Base-by-base conservation (phyloP, 140 eudicot species). In the Anethum foeniculum region DNA sequence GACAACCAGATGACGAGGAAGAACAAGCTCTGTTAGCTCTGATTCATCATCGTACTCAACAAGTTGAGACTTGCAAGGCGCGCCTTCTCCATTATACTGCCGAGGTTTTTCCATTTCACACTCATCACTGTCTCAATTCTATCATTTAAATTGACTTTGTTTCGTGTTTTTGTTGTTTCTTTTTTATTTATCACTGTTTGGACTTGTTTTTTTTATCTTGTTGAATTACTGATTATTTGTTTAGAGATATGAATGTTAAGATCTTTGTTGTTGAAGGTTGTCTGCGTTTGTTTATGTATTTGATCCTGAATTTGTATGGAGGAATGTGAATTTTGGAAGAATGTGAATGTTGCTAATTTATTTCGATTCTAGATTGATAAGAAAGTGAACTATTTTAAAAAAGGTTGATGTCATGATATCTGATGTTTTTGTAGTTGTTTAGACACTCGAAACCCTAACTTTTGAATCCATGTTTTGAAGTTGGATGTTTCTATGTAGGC, bases 1-100 rank as follows among this genome's bases (percentile, higher is more conserved):
- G 30, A 65, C 30, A 71, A 10, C 1, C 15, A 58, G 72, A 76
- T 82, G 86, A 85, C 28, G 94, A 91, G 79, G 91, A 94, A 71
- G 97, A 94, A 85, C 92, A 94, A 84, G 94, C 89, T 12, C 83
- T 94, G 6, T 82, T 92, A 18, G 97, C 96, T 83, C 87, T 94
- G 52, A 79, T 94, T 76, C 96, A 92, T 65, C 94, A 94, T 68
- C 97, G 98, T 48, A 76, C 89, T 64, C 90, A 90, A 82, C 96
- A 92, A 90, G 97, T 94, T n/a, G 91, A 87, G 76, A 91, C 83
- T 65, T 88, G 89, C 72, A 89, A 87, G 81, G 83, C 80, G 19
- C 98, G 98, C 54, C 65, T 94, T 80, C 3, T 83, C 12, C 88
- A 90, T 83, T 90, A 92, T 77, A 77, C 85, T 39, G 78, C 90